Conservation (phyloP, 2,329 filamentous ascomycete genomes). For the Alternaria viburni region DNA sequence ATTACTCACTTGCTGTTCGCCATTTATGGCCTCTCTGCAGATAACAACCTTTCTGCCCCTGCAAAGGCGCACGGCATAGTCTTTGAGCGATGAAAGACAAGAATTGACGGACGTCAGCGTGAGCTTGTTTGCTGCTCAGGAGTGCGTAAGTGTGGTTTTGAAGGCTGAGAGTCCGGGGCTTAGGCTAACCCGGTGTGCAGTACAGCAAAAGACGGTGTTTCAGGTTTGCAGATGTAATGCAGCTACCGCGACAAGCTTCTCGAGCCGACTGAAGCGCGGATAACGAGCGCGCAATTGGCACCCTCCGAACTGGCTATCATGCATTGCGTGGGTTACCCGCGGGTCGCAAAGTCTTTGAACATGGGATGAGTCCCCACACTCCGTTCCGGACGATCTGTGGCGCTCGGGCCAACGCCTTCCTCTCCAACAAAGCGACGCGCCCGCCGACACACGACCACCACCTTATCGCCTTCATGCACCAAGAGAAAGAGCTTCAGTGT, state of each 20-base stretch:
- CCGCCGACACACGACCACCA: background rate
- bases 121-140: conserved; percentile 9
- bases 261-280: conserved; percentile 15
- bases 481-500: background rate
- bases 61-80: conserved; percentile 25
- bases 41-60: background rate
- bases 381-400: conserved; percentile 13
- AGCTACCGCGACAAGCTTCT: conserved; percentile 19
- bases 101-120: conserved; percentile 7
- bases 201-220: conserved; percentile 23
- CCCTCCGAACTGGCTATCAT: conserved; percentile 15
- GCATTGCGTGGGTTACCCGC: conserved; percentile 6
- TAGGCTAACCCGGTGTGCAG: conserved; percentile 18
- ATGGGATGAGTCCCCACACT: conserved; percentile 3
- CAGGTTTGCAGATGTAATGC: conserved; percentile 25
- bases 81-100: background rate
- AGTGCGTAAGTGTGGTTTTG: conserved; percentile 22
- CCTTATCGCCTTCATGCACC: background rate
- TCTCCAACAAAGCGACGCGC: background rate
- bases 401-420: conserved; percentile 1
- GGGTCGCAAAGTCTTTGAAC: conserved; percentile 15
- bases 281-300: conserved; percentile 6
- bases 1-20: conserved; percentile 34
- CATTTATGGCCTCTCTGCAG: conserved; percentile 16
- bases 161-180: conserved; percentile 11